These are phyloP conservation scores for Cordyceps cateniannulata DNA, from an alignment of 2,329 filamentous ascomycete genomes.

Conservation along the genomic window DNA sequence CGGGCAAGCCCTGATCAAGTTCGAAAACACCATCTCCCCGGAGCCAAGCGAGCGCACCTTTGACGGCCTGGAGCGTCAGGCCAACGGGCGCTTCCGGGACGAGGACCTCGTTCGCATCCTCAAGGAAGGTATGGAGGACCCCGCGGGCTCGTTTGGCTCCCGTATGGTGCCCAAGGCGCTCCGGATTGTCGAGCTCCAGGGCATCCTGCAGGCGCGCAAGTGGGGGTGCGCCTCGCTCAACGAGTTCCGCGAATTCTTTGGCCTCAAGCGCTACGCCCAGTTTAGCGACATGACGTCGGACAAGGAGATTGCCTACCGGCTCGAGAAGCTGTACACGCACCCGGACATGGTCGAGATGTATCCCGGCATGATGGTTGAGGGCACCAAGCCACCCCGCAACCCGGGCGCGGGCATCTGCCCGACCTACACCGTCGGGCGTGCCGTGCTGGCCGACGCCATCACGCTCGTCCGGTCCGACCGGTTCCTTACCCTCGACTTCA, in stretches of 20 bases:
- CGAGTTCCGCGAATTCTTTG: background rate
- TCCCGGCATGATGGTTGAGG: constrained; percentile 53
- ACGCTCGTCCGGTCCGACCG: constrained; percentile 47
- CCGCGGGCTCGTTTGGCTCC: background rate
- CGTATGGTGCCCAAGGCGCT: background rate
- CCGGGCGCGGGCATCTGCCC: constrained; percentile 43
- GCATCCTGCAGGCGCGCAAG: background rate
- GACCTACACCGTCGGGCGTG: constrained; percentile 42
- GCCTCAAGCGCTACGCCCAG: background rate
- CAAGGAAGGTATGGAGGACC: background rate
- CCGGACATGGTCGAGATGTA: constrained; percentile 60
- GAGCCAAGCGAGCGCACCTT: background rate
- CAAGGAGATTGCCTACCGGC: constrained; percentile 1
- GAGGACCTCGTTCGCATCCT: background rate
- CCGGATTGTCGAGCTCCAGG: background rate
- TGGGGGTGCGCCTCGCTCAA: too few relatives aligned
- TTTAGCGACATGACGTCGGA: background rate
- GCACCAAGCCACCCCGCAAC: constrained; percentile 39
- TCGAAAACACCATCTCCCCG: background rate
- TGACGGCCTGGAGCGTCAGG: background rate
- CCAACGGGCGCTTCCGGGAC: background rate
- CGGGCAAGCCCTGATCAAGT: background rate
- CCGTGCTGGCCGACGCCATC: constrained; percentile 50
- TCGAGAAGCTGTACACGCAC: constrained; percentile 47
- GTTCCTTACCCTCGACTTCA: constrained; percentile 43